Percentiles rank a stretch among this genome's conserved stretches.
Evolutionary conservation across 768 basidiomycete genomes (phyloP).

Genomic region (Baorangia bicolor): DNA sequence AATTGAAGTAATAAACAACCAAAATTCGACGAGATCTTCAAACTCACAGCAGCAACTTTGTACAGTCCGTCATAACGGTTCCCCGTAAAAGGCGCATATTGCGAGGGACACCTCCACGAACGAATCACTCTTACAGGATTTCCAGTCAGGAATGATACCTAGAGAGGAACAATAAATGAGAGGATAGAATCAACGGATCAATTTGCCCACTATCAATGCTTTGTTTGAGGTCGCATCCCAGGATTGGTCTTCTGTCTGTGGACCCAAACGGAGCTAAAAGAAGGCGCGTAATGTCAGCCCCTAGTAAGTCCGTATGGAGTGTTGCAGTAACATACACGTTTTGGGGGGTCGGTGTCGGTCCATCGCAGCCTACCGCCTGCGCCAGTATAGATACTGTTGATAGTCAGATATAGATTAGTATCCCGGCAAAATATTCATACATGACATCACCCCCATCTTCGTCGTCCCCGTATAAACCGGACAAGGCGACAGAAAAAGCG

Average conservation of each 20-base stretch:
- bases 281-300: background rate
- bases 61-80: slow-evolving; percentile 35
- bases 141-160: slow-evolving; percentile 23
- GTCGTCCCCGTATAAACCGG: slow-evolving; percentile 23
- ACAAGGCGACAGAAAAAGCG: slow-evolving; percentile 20
- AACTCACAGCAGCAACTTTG: slow-evolving; percentile 21
- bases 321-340: slow-evolving; percentile 18
- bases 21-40: background rate
- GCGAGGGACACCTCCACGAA: slow-evolving; percentile 18
- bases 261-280: slow-evolving; percentile 18
- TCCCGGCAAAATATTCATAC: slow-evolving; percentile 11
- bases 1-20: background rate
- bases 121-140: slow-evolving; percentile 29
- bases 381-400: slow-evolving; percentile 29
- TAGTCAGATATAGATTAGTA: background rate
- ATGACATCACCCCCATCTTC: slow-evolving; percentile 27
- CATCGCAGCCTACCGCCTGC: slow-evolving; percentile 20
- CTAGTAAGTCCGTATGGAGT: background rate
- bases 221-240: slow-evolving; percentile 16
- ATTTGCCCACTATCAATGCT: slow-evolving; percentile 19
- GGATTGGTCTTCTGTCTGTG: slow-evolving; percentile 23
- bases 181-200: background rate
- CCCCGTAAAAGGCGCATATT: slow-evolving; percentile 26
- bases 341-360: slow-evolving; percentile 10
- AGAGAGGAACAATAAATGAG: background rate